phyloP scores from a whole-genome alignment of 306 rosid genomes.

The Rosa persica region DNA sequence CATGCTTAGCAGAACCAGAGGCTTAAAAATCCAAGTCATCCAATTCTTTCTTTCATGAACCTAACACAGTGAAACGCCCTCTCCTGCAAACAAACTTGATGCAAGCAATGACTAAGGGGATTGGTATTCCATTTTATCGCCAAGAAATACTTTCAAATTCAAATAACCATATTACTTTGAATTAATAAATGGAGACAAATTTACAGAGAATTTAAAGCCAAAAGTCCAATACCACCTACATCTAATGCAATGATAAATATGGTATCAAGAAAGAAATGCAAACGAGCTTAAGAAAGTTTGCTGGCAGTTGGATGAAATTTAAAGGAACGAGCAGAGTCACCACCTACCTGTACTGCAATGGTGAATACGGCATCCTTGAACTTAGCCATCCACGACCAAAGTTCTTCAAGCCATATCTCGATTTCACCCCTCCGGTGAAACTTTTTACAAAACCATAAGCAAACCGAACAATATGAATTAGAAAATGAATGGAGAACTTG shows the following conservation, averaged over 20 bases:
- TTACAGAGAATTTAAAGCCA: neutral
- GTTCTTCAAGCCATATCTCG: constrained; percentile 97
- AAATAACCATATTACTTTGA: neutral
- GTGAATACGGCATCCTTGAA: constrained; percentile 80
- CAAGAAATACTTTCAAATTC: neutral
- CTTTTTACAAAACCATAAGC: constrained; percentile 39
- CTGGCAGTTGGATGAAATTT: constrained; percentile 14
- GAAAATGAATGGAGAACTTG: neutral
- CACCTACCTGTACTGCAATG: constrained; percentile 76
- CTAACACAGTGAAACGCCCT: neutral
- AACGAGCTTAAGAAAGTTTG: neutral
- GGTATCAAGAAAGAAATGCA: neutral
- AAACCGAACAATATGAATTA: constrained; percentile 18
- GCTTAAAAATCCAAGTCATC: neutral
- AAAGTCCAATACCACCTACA: neutral
- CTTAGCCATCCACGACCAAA: constrained; percentile 86
- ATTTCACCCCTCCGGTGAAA: constrained; percentile 74
- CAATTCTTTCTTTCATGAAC: neutral
- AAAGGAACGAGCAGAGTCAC: constrained; percentile 12
- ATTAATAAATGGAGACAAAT: neutral
- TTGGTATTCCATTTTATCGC: neutral
- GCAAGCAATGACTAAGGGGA: neutral
- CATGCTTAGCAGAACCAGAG: neutral
- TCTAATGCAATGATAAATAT: neutral
- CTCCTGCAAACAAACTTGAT: neutral